phyloP scores from a whole-genome alignment of 805 yeast species.

The Saturnispora bothae region DNA sequence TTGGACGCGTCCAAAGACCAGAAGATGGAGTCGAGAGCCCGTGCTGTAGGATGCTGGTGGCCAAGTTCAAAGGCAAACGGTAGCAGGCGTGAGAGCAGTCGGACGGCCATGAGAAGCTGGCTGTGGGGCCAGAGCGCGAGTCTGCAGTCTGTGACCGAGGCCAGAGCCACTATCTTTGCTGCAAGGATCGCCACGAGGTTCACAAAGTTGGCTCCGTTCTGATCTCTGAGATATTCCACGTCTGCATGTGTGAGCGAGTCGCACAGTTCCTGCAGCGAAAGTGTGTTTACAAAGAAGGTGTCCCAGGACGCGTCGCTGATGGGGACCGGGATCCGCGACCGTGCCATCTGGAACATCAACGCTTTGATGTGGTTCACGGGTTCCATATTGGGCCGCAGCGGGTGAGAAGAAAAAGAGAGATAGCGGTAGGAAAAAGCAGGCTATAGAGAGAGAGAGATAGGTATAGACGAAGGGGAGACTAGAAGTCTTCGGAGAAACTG shows the following conservation, averaged over 20 bases:
- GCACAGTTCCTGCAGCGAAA: constrained; percentile 45
- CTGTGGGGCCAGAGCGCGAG: constrained; percentile 18
- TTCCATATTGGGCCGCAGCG: neutral
- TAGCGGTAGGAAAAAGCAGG: too few species aligned
- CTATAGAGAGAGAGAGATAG: too few species aligned
- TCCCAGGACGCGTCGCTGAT: constrained; percentile 25
- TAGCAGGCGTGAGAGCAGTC: constrained; percentile 52
- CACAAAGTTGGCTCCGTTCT: constrained; percentile 47
- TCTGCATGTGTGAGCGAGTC: constrained; percentile 47
- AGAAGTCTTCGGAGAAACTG: constrained; percentile 40
- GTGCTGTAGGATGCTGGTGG: constrained; percentile 16
- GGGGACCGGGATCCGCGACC: constrained; percentile 22
- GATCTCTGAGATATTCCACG: constrained; percentile 46
- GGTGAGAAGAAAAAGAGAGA: neutral
- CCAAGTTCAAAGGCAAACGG: constrained; percentile 58
- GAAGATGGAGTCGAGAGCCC: constrained; percentile 26
- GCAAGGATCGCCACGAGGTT: constrained; percentile 36
- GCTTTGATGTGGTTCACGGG: neutral
- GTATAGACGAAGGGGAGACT: constrained; percentile 5
- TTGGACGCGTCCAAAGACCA: constrained; percentile 25
- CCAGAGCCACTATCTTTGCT: constrained; percentile 24
- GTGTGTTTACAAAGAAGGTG: constrained; percentile 38
- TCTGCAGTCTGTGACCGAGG: constrained; percentile 18
- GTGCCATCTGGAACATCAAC: constrained; percentile 1
- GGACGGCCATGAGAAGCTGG: constrained; percentile 48